Conservation (phyloP, 176 grass and related monocot species). For the Avena eriantha region DNA sequence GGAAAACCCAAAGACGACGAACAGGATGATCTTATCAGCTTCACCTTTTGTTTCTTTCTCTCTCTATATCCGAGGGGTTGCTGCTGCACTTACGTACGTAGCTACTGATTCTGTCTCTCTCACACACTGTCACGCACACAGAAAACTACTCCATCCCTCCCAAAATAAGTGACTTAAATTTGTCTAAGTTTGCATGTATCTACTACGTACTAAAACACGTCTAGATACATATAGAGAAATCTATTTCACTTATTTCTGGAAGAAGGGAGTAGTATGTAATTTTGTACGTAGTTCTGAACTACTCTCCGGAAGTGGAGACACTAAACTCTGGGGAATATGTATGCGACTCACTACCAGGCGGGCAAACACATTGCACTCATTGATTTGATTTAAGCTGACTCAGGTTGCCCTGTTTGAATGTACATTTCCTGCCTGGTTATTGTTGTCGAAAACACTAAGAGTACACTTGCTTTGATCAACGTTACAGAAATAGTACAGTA, state of each 20-base stretch:
- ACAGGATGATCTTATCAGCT: conserved; percentile 16
- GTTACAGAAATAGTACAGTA: not conserved
- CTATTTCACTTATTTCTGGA: too few species aligned
- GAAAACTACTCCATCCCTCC: too few species aligned
- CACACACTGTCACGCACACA: not conserved
- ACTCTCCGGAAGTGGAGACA: conserved; percentile 28
- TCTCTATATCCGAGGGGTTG: conserved; percentile 11
- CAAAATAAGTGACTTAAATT: too few species aligned
- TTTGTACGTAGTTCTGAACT: conserved; percentile 14
- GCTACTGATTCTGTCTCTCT: conserved; percentile 33
- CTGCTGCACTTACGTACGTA: conserved; percentile 26
- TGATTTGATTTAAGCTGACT: conserved; percentile 38
- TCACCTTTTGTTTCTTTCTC: not conserved
- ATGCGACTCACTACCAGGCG: conserved; percentile 35
- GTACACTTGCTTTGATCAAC: not conserved
- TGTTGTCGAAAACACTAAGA: too few species aligned
- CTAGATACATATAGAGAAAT: too few species aligned
- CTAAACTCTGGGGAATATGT: conserved; percentile 20
- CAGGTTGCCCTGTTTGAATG: not conserved
- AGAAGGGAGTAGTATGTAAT: not conserved
- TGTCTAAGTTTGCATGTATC: too few species aligned
- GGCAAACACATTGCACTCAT: conserved; percentile 42
- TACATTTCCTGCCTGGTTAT: too few species aligned
- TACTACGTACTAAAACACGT: too few species aligned
- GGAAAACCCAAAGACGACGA: not conserved